Percentiles rank a stretch among this genome's conserved stretches.
These are phyloP conservation scores for Podospora pseudopauciseta DNA, from an alignment of 495 filamentous ascomycete genomes.

Conservation along the genomic window DNA sequence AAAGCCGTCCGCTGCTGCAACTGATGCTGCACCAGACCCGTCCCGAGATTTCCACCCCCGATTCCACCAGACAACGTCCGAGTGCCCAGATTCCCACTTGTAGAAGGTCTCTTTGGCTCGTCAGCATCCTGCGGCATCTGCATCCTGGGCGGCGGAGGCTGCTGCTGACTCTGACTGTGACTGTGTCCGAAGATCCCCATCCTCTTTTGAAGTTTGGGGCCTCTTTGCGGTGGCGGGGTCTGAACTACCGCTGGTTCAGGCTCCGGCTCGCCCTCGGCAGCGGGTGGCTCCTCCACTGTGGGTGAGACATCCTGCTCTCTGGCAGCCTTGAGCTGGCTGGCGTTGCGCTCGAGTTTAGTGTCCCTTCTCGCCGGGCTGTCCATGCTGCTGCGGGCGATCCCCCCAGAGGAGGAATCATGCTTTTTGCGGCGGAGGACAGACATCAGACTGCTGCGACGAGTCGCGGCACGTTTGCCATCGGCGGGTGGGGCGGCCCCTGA, in stretches of 20 bases:
- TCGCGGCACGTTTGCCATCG: neutral
- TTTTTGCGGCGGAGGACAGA: slow-evolving; percentile 48
- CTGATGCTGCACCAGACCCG: slow-evolving; percentile 4
- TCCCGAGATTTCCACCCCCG: neutral
- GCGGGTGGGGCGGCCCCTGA: neutral
- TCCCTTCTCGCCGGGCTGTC: slow-evolving; percentile 51
- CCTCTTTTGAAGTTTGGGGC: slow-evolving; percentile 37
- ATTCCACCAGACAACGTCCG: slow-evolving; percentile 24
- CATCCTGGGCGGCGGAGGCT: neutral
- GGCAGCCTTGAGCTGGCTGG: slow-evolving; percentile 37
- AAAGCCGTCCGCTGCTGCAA: slow-evolving; percentile 20
- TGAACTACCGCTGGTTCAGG: neutral
- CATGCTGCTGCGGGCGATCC: slow-evolving; percentile 41
- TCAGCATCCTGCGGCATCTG: slow-evolving; percentile 5
- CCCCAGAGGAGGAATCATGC: slow-evolving; percentile 30
- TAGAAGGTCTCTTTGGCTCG: neutral
- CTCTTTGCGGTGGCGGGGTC: slow-evolving; percentile 10
- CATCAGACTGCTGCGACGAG: slow-evolving; percentile 39
- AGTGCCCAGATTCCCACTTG: slow-evolving; percentile 31
- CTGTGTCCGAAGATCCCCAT: neutral
- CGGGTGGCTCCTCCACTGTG: neutral
- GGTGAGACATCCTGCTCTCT: slow-evolving; percentile 11
- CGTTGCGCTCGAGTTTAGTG: slow-evolving; percentile 49
- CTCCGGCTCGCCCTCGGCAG: slow-evolving; percentile 10
- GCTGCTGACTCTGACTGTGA: neutral